Percentiles rank a stretch among this genome's conserved stretches.
These are phyloP conservation scores for Eremothecium coryli DNA, from an alignment of 1,139 yeast genomes.

Conservation along the genomic window DNA sequence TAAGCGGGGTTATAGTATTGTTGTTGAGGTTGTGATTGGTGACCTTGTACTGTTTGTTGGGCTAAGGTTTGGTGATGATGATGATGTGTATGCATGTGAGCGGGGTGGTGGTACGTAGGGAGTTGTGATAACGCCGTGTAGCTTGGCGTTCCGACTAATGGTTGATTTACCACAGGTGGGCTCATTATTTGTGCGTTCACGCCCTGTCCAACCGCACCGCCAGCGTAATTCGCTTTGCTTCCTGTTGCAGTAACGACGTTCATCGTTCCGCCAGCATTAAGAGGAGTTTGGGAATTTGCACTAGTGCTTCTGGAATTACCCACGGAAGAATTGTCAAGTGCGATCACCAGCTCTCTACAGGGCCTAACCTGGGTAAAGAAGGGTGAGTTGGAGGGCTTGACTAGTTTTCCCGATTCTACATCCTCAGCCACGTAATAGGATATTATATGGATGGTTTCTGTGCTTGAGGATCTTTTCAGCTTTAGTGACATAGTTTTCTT, in stretches of 20 bases:
- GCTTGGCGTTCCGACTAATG: neutral
- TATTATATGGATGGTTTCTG: constrained; percentile 61
- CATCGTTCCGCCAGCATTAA: neutral
- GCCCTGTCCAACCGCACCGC: neutral
- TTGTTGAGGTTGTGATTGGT: constrained; percentile 6
- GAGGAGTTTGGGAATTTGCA: neutral
- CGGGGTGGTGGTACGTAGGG: constrained; percentile 3
- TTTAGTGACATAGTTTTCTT: constrained; percentile 73
- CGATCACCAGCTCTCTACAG: constrained; percentile 49
- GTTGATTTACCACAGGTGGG: neutral
- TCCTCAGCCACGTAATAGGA: constrained; percentile 73
- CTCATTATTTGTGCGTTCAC: too few species aligned
- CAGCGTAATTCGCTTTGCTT: neutral
- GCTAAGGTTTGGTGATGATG: constrained; percentile 8
- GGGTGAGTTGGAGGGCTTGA: constrained; percentile 49
- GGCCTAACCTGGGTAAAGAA: constrained; percentile 45
- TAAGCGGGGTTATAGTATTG: too few species aligned
- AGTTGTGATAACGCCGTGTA: constrained; percentile 5
- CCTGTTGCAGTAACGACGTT: constrained; percentile 1
- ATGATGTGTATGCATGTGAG: constrained; percentile 6
- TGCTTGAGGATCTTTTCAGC: constrained; percentile 23
- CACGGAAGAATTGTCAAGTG: constrained; percentile 51
- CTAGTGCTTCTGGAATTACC: constrained; percentile 31
- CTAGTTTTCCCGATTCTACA: constrained; percentile 48
- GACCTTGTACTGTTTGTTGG: constrained; percentile 4